A percentile compares a stretch with the other conserved stretches of the same genome.
Evolutionary conservation across 208 protist genomes (phyloP).

Genomic region (Trichomonas vaginalis): DNA sequence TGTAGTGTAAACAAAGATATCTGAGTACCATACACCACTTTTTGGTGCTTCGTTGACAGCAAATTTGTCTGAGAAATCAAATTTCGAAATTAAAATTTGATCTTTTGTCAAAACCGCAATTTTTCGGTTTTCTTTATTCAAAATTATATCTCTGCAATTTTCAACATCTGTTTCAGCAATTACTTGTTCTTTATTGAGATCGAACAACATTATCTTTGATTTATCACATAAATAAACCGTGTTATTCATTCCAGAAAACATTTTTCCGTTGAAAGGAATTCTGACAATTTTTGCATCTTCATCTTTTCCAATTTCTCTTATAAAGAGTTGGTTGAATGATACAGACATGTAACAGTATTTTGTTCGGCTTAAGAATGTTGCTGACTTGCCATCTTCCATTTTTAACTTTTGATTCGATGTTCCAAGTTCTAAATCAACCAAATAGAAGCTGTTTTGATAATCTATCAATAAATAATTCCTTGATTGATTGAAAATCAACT

Average conservation of each 20-base stretch:
- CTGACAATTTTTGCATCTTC: not conserved
- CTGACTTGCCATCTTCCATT: not conserved
- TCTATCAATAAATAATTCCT: too few relatives aligned
- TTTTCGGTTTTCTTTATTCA: constrained; percentile 62
- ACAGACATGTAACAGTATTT: not conserved
- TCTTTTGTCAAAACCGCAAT: constrained; percentile 73
- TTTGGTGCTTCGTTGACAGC: constrained; percentile 72
- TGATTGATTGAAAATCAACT: not conserved
- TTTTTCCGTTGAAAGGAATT: not conserved
- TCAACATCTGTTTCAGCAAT: constrained; percentile 36
- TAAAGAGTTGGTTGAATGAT: not conserved
- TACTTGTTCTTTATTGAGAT: constrained; percentile 65
- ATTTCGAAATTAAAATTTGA: constrained; percentile 59
- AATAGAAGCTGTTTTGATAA: not conserved
- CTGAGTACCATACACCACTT: constrained; percentile 55
- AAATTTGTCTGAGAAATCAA: constrained; percentile 63
- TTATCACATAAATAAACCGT: not conserved
- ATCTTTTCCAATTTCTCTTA: not conserved
- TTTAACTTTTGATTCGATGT: not conserved
- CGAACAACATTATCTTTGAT: constrained; percentile 50
- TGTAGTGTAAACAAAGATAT: constrained; percentile 86
- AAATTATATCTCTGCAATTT: constrained; percentile 73
- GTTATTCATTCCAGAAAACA: not conserved
- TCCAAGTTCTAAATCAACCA: not conserved
- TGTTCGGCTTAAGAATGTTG: not conserved